These are phyloP conservation scores for Adiantum capillusveneris DNA, from an alignment of 75 land plant genomes.

Conservation along the genomic window DNA sequence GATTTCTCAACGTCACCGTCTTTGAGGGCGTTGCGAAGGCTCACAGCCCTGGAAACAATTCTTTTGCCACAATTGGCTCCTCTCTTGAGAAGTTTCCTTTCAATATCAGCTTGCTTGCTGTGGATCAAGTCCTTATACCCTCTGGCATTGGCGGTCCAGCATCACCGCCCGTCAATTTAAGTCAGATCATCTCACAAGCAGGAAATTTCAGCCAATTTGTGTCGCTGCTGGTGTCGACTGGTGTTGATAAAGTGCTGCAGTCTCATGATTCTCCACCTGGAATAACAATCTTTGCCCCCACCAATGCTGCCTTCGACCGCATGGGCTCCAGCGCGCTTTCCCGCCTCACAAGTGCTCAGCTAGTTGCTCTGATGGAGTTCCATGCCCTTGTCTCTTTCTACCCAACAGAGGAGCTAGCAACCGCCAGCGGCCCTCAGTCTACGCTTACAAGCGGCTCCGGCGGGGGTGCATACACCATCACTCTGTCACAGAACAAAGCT, in stretches of 20 bases:
- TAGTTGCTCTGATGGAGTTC: neutral
- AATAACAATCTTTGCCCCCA: neutral
- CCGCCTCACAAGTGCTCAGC: neutral
- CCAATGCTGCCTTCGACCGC: slow-evolving; percentile 2
- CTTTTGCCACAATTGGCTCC: slow-evolving; percentile 21
- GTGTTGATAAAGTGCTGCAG: slow-evolving; percentile 21
- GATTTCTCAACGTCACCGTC: slow-evolving; percentile 47
- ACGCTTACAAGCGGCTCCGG: neutral
- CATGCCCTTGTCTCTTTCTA: slow-evolving; percentile 2
- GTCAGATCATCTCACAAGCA: neutral
- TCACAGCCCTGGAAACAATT: slow-evolving; percentile 16
- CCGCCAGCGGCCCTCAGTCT: neutral
- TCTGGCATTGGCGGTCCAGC: slow-evolving; percentile 17
- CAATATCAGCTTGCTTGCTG: slow-evolving; percentile 45
- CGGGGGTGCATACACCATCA: neutral
- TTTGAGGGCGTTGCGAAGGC: slow-evolving; percentile 6
- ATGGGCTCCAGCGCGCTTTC: neutral
- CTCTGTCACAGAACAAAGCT: neutral
- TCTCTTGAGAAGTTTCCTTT: slow-evolving; percentile 32
- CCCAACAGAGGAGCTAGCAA: neutral
- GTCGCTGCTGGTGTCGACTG: neutral
- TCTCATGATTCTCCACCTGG: slow-evolving; percentile 1
- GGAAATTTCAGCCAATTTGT: neutral
- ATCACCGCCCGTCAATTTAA: neutral
- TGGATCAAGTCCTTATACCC: slow-evolving; percentile 26